Evolutionary conservation across 306 rosid genomes (phyloP).

Genomic region (Prunus armeniaca): DNA sequence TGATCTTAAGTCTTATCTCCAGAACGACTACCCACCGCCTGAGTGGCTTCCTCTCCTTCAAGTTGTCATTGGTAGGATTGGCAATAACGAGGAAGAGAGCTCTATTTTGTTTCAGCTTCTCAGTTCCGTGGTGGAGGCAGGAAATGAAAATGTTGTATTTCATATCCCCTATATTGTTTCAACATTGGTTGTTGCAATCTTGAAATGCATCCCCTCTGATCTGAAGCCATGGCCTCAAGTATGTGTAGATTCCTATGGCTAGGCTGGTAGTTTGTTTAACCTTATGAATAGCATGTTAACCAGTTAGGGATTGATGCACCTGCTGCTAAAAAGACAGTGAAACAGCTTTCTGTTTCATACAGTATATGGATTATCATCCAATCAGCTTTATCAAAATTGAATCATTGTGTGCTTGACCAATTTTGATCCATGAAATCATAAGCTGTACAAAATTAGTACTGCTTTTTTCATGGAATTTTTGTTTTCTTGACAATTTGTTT

Average conservation of each 20-base stretch:
- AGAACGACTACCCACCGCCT: constrained; percentile 87
- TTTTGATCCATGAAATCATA: not conserved
- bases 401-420: not conserved
- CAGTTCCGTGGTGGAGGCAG: constrained; percentile 70
- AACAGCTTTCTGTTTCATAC: not conserved
- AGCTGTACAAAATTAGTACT: not conserved
- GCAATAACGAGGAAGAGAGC: constrained; percentile 60
- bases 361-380: not conserved
- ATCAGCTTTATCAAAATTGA: not conserved
- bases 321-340: not conserved
- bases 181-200: constrained; percentile 56
- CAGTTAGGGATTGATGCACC: constrained; percentile 2
- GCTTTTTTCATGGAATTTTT: not conserved
- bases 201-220: constrained; percentile 50
- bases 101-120: constrained; percentile 77
- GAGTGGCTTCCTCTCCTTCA: constrained; percentile 88
- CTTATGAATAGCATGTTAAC: not conserved
- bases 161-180: constrained; percentile 68
- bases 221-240: constrained; percentile 89
- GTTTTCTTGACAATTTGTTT: not conserved
- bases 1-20: constrained; percentile 37
- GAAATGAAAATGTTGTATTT: constrained; percentile 67
- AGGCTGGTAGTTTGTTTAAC: constrained; percentile 20
- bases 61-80: constrained; percentile 61
- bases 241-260: constrained; percentile 26